A percentile compares a stretch with the other conserved stretches of the same genome.
Conservation (phyloP, 768 basidiomycete genomes). For the Tylopilus vinaceipallidus region DNA sequence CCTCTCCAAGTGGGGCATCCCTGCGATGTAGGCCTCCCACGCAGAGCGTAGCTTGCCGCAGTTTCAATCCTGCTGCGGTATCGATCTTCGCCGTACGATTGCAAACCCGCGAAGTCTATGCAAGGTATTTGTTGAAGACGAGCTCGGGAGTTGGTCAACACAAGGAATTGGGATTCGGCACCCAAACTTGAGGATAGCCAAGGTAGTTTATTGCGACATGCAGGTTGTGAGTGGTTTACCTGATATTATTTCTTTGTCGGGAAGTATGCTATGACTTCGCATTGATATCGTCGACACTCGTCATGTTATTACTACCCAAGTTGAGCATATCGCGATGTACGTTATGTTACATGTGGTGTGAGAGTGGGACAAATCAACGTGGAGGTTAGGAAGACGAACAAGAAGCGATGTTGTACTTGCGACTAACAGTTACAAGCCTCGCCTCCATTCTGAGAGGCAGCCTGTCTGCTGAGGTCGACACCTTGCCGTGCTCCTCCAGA, state of each 20-base stretch:
- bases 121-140: conserved; percentile 46
- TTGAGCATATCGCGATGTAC: conserved; percentile 28
- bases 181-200: background rate
- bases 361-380: conserved; percentile 13
- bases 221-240: too few relatives aligned
- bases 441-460: conserved; percentile 44
- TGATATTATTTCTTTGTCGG: too few relatives aligned
- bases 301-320: conserved; percentile 24
- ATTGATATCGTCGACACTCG: conserved; percentile 5
- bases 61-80: conserved; percentile 55
- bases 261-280: conserved; percentile 3
- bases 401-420: conserved; percentile 8
- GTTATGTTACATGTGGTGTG: conserved; percentile 31
- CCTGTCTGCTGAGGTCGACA: conserved; percentile 80
- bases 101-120: conserved; percentile 45
- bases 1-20: conserved; percentile 5
- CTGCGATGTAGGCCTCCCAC: conserved; percentile 44
- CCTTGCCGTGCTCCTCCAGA: conserved; percentile 53
- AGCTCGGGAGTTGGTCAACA: too few relatives aligned
- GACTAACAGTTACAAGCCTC: conserved; percentile 77
- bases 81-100: conserved; percentile 50
- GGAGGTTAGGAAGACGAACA: conserved; percentile 6
- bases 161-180: too few relatives aligned
- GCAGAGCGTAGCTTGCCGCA: conserved; percentile 51
- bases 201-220: too few relatives aligned